These are phyloP conservation scores for Coemansia sp. DNA, from an alignment of 192 early-diverging fungal genomes.

Conservation along the genomic window DNA sequence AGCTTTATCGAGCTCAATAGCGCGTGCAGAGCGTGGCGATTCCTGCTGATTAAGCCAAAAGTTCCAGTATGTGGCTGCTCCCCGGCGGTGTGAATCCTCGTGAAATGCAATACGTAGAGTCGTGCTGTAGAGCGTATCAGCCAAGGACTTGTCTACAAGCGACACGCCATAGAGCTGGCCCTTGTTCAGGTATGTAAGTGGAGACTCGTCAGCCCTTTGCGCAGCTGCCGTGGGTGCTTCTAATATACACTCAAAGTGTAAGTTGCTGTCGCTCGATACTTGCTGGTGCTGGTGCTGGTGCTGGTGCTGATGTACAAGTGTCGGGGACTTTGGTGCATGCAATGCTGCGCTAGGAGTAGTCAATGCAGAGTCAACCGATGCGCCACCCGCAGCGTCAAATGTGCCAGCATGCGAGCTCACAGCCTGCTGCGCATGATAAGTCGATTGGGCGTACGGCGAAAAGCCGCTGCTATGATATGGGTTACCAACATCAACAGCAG, in stretches of 20 bases:
- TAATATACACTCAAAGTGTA: slow-evolving; percentile 41
- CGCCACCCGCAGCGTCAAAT: slow-evolving; percentile 2
- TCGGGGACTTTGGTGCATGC: slow-evolving; percentile 9
- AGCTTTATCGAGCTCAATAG: slow-evolving; percentile 65
- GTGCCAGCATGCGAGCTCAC: slow-evolving; percentile 5
- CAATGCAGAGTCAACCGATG: slow-evolving; percentile 19
- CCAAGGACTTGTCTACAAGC: slow-evolving; percentile 52
- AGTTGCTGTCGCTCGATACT: slow-evolving; percentile 6
- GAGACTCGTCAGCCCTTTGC: slow-evolving; percentile 56
- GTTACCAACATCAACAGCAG: slow-evolving; percentile 5
- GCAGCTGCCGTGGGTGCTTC: slow-evolving; percentile 49
- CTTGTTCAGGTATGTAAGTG: slow-evolving; percentile 72
- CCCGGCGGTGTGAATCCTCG: slow-evolving; percentile 64
- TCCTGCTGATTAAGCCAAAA: slow-evolving; percentile 74
- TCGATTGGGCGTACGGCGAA: slow-evolving; percentile 25
- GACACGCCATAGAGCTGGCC: slow-evolving; percentile 63
- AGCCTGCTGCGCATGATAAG: slow-evolving; percentile 29
- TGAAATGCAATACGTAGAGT: slow-evolving; percentile 68
- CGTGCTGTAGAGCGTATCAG: slow-evolving; percentile 55
- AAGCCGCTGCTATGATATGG: slow-evolving; percentile 25
- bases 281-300: slow-evolving; percentile 10
- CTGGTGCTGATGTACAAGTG: slow-evolving; percentile 15
- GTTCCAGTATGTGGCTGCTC: slow-evolving; percentile 65
- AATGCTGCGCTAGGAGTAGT: slow-evolving; percentile 13
- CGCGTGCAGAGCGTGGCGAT: slow-evolving; percentile 56